Conservation (phyloP, 345 rosid genomes). For the Brassica nigra region DNA sequence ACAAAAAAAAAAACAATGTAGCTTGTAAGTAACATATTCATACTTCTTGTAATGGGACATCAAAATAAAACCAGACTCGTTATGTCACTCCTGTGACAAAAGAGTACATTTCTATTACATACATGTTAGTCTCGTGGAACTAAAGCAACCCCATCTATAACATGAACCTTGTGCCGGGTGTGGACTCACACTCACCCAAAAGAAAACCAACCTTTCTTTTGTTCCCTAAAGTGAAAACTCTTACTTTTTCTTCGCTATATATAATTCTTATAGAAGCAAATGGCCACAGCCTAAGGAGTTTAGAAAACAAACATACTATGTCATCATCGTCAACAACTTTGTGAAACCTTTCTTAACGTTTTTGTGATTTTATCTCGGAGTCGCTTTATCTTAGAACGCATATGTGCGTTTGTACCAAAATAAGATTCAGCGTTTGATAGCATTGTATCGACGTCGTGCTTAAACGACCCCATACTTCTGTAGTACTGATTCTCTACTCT, state of each 20-base stretch:
- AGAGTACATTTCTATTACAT: constrained; percentile 20
- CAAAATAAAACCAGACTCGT: constrained; percentile 2
- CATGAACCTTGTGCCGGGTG: constrained; percentile 17
- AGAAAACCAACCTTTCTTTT: constrained; percentile 2
- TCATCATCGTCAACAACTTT: not conserved
- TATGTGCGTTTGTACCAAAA: constrained; percentile 45
- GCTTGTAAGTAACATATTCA: not conserved
- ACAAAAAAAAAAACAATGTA: not conserved
- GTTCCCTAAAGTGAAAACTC: not conserved
- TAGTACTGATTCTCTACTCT: constrained; percentile 82
- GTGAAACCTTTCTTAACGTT: constrained; percentile 43
- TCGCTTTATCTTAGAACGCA: constrained; percentile 56
- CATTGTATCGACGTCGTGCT: constrained; percentile 71
- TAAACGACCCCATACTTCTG: constrained; percentile 65
- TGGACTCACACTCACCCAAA: not conserved
- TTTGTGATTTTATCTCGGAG: constrained; percentile 59
- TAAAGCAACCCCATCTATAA: constrained; percentile 18
- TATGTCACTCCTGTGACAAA: constrained; percentile 8
- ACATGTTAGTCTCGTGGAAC: constrained; percentile 24
- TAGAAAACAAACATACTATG: constrained; percentile 4
- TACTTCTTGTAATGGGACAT: not conserved
- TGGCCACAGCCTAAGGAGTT: constrained; percentile 11
- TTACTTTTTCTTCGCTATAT: constrained; percentile 6
- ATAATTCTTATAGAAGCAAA: not conserved
- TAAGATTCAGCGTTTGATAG: constrained; percentile 66